Evolutionary conservation across 441 rosid genomes (phyloP), one percentile per base, ranked within the genome.

Genomic region (Mallotus japonicus): DNA sequence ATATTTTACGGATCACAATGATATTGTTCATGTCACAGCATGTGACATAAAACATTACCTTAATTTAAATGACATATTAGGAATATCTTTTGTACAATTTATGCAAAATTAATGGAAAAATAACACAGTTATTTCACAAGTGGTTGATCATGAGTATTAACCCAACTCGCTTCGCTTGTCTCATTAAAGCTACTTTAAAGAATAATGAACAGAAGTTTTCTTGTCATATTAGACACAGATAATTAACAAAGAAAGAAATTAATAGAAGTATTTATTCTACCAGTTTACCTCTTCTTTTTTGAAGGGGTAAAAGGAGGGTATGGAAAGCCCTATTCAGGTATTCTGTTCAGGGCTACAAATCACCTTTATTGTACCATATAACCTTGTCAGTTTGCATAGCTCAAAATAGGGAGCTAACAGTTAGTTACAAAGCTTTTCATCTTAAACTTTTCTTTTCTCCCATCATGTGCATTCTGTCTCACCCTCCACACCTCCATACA

Each of bases 241-340:
- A 14, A 49, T 8, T 14, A 67, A 1, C 14, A 49, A 67, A 46
- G 10, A 22, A 8, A 16, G 14, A n/a, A 17, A 42, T 34, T 34
- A 34, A 8, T 16, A 8, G 6, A 22, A 8, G 12, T 22, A 11
- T 14, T 16, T 47, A 65, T 47, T 15, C 8, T 24, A 20, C 19
- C 32, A 53, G 17, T n/a, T 67, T 34, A 34, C 19, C 32, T 0
- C 3, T n/a, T n/a, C 8, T 4, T 54, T 68, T 54, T n/a, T 12
- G 1, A 32, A 47, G 53, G 28, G 32, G 67, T 6, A 64, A 47
- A 64, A 10, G 9, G 6, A 14, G 20, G 65, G 57, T 13, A 59
- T 16, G 22, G 56, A 62, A 62, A 62, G 65, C 47, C 44, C 63
- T 47, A 40, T 70, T 60, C 58, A 58, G 73, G 46, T 47, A 57